Percentiles rank a stretch among this genome's conserved stretches.
These are phyloP conservation scores for Trifolium dubium DNA, from an alignment of 306 rosid genomes.

Conservation along the genomic window DNA sequence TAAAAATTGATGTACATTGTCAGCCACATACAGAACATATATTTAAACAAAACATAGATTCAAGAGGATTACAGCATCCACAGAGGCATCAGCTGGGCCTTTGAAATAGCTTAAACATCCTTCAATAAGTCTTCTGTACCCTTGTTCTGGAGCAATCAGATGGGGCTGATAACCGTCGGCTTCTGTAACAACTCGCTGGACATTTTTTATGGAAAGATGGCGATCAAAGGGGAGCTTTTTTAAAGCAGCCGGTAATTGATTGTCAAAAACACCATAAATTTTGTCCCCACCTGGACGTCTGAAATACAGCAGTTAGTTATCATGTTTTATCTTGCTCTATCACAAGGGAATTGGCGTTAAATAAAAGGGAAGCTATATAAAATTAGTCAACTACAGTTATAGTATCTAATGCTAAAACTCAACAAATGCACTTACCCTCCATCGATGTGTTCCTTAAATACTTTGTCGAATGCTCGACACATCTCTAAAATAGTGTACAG, in stretches of 20 bases:
- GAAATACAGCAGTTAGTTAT: constrained; percentile 12
- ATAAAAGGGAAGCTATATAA: constrained; percentile 12
- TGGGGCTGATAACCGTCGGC: constrained; percentile 47
- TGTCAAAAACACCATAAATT: constrained; percentile 44
- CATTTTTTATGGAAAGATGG: constrained; percentile 41
- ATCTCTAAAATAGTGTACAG: constrained; percentile 87
- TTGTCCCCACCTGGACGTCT: constrained; percentile 45
- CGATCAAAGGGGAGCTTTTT: constrained; percentile 45
- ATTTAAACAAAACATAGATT: constrained; percentile 6
- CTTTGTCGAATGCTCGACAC: constrained; percentile 95
- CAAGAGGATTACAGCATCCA: constrained; percentile 41
- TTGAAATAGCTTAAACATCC: constrained; percentile 41
- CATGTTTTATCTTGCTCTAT: constrained; percentile 17
- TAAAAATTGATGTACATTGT: not conserved
- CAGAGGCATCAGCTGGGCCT: constrained; percentile 46
- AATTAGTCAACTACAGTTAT: constrained; percentile 1
- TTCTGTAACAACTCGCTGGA: constrained; percentile 39
- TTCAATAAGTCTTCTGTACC: constrained; percentile 49
- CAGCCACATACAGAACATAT: constrained; percentile 1
- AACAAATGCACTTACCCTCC: constrained; percentile 72
- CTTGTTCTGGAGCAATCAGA: constrained; percentile 48
- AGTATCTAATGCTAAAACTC: not conserved
- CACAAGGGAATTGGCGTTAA: not conserved
- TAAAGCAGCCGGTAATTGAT: constrained; percentile 45
- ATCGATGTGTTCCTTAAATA: constrained; percentile 89